phyloP scores from a whole-genome alignment of 2,329 filamentous ascomycete genomes.

The Calonectria pseudoreteaudii region DNA sequence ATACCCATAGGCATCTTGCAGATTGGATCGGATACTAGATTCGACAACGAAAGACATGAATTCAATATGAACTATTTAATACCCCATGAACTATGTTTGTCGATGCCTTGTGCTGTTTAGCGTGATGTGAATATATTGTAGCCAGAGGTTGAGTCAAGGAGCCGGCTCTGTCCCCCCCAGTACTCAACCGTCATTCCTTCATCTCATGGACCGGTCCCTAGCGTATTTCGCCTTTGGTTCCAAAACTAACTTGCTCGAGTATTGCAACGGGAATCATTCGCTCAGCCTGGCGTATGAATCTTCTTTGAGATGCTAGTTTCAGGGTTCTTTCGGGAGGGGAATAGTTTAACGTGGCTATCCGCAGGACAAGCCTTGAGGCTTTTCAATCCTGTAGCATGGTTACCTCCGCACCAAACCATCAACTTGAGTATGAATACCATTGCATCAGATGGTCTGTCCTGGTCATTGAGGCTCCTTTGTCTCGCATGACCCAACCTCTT shows the following conservation, averaged over 20 bases:
- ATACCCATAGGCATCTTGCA: slow-evolving; percentile 44
- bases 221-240: not conserved
- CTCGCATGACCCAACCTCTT: not conserved
- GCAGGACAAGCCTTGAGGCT: too few relatives aligned
- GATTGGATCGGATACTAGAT: slow-evolving; percentile 43
- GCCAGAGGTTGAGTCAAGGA: not conserved
- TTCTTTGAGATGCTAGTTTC: not conserved
- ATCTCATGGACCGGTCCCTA: too few relatives aligned
- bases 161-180: too few relatives aligned
- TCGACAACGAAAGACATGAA: slow-evolving; percentile 43
- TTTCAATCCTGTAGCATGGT: too few relatives aligned
- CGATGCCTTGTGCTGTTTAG: not conserved
- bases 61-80: slow-evolving; percentile 38
- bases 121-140: not conserved
- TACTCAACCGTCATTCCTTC: not conserved
- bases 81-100: not conserved
- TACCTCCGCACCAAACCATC: too few relatives aligned
- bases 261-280: not conserved
- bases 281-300: not conserved
- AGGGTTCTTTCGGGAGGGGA: not conserved
- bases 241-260: not conserved
- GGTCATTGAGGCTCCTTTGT: not conserved
- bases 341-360: not conserved
- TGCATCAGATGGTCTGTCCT: not conserved
- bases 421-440: not conserved